These are phyloP conservation scores for Taiozyma sp. DNA, from an alignment of 1,139 yeast genomes.

Conservation along the genomic window DNA sequence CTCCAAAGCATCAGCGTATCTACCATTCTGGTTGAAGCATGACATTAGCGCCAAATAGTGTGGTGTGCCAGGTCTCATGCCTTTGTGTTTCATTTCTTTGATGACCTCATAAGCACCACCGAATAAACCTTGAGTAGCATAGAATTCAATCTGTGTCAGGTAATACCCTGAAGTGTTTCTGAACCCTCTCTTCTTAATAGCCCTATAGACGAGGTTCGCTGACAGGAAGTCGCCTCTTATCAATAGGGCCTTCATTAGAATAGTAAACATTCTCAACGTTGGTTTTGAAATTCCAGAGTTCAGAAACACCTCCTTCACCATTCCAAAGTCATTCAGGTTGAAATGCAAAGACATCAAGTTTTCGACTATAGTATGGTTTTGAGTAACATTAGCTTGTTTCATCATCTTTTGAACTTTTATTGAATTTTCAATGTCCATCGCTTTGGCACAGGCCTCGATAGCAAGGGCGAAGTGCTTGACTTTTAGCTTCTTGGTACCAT, in stretches of 20 bases:
- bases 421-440: conserved; percentile 7
- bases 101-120: conserved; percentile 35
- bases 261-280: conserved; percentile 6
- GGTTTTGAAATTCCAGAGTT: background rate
- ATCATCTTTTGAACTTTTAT: conserved; percentile 7
- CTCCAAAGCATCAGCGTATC: conserved; percentile 22
- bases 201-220: conserved; percentile 4
- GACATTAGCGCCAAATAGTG: conserved; percentile 15
- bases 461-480: conserved; percentile 57
- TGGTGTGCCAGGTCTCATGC: conserved; percentile 3
- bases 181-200: background rate
- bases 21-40: conserved; percentile 16
- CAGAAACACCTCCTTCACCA: conserved; percentile 9
- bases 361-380: conserved; percentile 8
- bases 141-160: conserved; percentile 11
- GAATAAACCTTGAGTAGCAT: conserved; percentile 14
- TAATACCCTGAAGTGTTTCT: background rate
- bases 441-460: conserved; percentile 53
- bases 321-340: conserved; percentile 7
- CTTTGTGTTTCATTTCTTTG: conserved; percentile 26
- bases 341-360: conserved; percentile 12
- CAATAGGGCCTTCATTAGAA: conserved; percentile 15
- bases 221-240: conserved; percentile 2
- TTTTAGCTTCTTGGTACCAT: conserved; percentile 46
- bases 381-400: conserved; percentile 9